A percentile compares a stretch with the other conserved stretches of the same genome.
These are phyloP conservation scores for Colletotrichum musae DNA, from an alignment of 2,329 filamentous ascomycete species.

Conservation along the genomic window DNA sequence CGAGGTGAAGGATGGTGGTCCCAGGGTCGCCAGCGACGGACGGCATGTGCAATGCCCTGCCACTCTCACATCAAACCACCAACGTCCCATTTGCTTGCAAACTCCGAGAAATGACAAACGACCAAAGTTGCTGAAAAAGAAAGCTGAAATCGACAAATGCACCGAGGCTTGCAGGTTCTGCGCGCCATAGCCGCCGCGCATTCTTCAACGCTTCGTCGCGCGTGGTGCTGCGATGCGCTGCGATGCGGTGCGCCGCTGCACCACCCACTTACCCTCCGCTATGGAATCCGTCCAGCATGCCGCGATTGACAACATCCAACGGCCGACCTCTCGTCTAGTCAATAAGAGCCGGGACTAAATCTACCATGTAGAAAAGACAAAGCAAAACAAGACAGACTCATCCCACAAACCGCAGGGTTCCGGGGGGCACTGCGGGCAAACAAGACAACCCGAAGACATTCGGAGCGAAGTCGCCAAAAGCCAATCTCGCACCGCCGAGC, in stretches of 20 bases:
- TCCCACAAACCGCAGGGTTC: constrained; percentile 24
- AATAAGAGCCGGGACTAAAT: constrained; percentile 14
- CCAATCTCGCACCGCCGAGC: constrained; percentile 30
- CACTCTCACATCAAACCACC: constrained; percentile 28
- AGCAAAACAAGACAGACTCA: constrained; percentile 17
- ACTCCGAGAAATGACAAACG: constrained; percentile 31
- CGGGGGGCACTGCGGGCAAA: not conserved
- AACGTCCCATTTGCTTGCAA: constrained; percentile 19
- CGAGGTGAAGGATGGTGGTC: constrained; percentile 21
- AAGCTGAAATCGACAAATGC: constrained; percentile 16
- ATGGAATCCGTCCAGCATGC: constrained; percentile 17
- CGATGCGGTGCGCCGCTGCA: constrained; percentile 17
- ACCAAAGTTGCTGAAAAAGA: constrained; percentile 22
- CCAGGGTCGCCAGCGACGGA: not conserved
- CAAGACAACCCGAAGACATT: constrained; percentile 11
- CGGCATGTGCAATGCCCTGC: constrained; percentile 27
- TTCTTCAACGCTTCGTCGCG: constrained; percentile 35
- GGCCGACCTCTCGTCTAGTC: not conserved
- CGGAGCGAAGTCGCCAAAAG: constrained; percentile 16
- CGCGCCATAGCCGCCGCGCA: constrained; percentile 30
- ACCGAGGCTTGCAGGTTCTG: constrained; percentile 35
- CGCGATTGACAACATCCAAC: constrained; percentile 15
- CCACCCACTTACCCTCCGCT: not conserved
- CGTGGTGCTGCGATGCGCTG: constrained; percentile 1
- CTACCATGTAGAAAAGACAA: not conserved